Conservation (phyloP, 2,329 filamentous ascomycete genomes). For the Venturia nashicola region DNA sequence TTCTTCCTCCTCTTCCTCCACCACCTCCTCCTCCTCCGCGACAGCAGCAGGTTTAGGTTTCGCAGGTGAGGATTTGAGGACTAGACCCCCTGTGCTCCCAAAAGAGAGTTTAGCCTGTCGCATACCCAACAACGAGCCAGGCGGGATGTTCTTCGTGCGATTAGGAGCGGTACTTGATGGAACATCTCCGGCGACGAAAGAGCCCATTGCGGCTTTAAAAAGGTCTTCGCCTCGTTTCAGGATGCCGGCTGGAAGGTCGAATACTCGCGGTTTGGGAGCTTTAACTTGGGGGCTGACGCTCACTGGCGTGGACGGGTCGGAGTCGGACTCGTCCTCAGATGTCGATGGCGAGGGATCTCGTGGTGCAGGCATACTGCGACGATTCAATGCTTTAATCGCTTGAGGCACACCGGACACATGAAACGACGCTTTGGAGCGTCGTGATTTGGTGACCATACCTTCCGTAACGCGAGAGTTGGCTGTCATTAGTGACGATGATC, state of each 20-base stretch:
- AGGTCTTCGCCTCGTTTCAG: background rate
- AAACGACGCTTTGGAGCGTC: background rate
- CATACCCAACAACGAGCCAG: background rate
- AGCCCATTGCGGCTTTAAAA: background rate
- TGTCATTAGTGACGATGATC: background rate
- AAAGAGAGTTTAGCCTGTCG: background rate
- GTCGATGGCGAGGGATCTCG: background rate
- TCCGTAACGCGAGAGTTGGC: background rate
- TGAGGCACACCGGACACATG: background rate
- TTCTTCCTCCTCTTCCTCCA: background rate
- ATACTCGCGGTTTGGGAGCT: background rate
- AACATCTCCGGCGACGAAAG: background rate
- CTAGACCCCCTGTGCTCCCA: background rate
- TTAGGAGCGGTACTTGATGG: background rate
- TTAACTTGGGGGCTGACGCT: background rate
- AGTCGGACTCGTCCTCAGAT: background rate
- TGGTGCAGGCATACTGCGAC: background rate
- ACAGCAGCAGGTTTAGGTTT: background rate
- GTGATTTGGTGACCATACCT: background rate
- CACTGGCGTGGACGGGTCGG: background rate
- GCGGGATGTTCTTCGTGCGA: background rate
- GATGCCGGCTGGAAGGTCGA: background rate
- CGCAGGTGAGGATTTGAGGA: background rate
- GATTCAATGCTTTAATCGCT: background rate
- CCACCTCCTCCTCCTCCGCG: background rate